Base-by-base conservation (phyloP, 2,329 filamentous ascomycete genomes). In the Pseudocercospora eumusae region DNA sequence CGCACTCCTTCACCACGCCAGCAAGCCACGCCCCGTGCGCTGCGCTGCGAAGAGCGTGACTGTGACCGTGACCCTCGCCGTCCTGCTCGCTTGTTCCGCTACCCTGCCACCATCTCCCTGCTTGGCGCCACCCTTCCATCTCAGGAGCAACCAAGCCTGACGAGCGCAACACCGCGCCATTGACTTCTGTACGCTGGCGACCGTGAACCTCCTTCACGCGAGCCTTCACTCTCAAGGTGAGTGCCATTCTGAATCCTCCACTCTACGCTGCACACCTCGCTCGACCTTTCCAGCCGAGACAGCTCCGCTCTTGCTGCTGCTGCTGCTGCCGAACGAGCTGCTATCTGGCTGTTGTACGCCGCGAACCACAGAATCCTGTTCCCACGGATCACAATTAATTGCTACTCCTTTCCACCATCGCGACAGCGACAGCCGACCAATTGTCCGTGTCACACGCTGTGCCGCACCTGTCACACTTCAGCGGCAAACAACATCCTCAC, bases 381-480 rank as follows among this genome's bases (percentile, higher is more conserved):
- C 52, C 33, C 28, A 36, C 33, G 18, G 42, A 58, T 27, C 27
- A 49, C 23, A 31, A 0, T 25, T 25, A 52, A 25, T 25, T 27
- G 52, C 25, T 25, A 54, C 52, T 54, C 31, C 52, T 54, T 31
- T 54, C 33, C 52, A 23, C 52, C 25, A 40, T 58, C 36, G 56
- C 56, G 28, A 52, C 45, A 52, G 56, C 56, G 28, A 52, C 45
- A 52, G 44, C 21, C 44, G 28, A 36, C n/a, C 10, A 11, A 58
- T 8, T 28, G 44, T 52, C 11, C 31, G 56, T 20, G n/a, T 25
- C 56, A 52, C 44, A 40, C 40, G 28, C 28, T 36, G 42, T 40
- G 59, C 52, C 21, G 36, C 62, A 55, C 45, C 45, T 21, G 52
- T 64, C 62, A 57, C 62, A 45, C 52, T 62, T 56, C 54, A 52